Base-by-base conservation (phyloP, 2,329 filamentous ascomycete genomes). In the Fusarium siculi region DNA sequence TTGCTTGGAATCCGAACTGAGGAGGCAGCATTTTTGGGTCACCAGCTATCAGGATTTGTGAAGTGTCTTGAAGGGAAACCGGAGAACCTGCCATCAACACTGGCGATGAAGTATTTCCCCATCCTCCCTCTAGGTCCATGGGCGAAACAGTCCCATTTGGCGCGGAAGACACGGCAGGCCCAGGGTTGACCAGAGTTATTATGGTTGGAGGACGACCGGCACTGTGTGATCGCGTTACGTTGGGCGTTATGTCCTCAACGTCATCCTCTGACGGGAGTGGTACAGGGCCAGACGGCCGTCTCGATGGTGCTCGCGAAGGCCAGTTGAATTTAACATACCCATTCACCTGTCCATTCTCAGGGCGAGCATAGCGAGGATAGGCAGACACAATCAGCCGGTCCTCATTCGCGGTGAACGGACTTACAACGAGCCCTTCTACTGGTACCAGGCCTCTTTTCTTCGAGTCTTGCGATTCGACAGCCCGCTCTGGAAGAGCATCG, bases 281-380 rank as follows among this genome's bases (percentile, higher is more conserved):
- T 21, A 73, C 56, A 21, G 61, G 44, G 15, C 46, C 59, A 25
- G 72, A 62, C 11, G 67, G 70, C 25, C 74, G 71, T 36, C 63
- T 63, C 15, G 73, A 70, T 21, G 60, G 60, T 52, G 44, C 68
- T 68, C 47, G 75, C 56, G 66, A 70, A n/a, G 79, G 78, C 81
- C 81, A 83, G 54, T 80, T 77, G 52, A 83, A 81, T 59, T 83
- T 83, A 63, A 83, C 78, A 66, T 83, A 83, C 5, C 81, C 80
- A 54, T 83, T 82, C 37, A 83, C 80, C 47, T 76, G 76, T 21
- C 82, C 82, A 44, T 80, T 79, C 6, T 70, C 40, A 2, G 82
- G 82, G 10, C 81, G 78, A 44, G 47, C 16, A 59, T 79, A 83
- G 4, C 73, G 78, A 47, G 75, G 78, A 8, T 54, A 34, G 9